These are phyloP conservation scores for Santalum album DNA, from an alignment of 164 flowering plant species.

Conservation along the genomic window DNA sequence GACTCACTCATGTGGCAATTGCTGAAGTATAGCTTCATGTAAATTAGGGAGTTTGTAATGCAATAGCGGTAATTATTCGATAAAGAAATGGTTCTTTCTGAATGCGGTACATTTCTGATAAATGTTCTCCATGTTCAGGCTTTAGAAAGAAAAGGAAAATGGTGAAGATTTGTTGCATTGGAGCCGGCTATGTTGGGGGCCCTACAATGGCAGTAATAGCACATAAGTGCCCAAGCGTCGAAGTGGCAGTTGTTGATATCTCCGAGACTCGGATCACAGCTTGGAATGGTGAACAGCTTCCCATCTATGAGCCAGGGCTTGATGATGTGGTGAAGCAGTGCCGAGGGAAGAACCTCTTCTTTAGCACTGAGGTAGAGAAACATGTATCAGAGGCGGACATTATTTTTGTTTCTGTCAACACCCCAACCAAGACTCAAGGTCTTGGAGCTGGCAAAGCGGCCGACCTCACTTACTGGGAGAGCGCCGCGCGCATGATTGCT, in stretches of 20 bases:
- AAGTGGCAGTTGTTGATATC: conserved; percentile 2
- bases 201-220: conserved; percentile 6
- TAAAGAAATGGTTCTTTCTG: too few relatives aligned
- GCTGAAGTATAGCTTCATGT: too few relatives aligned
- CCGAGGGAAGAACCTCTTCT: conserved; percentile 8
- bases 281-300: not conserved
- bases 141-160: not conserved
- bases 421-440: conserved; percentile 3
- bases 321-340: conserved; percentile 4
- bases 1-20: too few relatives aligned
- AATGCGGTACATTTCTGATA: too few relatives aligned
- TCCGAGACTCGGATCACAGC: conserved; percentile 2
- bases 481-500: conserved; percentile 2
- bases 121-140: not conserved
- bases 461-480: conserved; percentile 5
- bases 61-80: too few relatives aligned
- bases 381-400: conserved; percentile 5
- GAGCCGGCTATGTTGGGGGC: conserved; percentile 5
- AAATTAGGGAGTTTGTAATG: too few relatives aligned
- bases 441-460: conserved; percentile 4
- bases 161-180: conserved; percentile 6
- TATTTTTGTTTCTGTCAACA: conserved; percentile 1
- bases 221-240: not conserved
- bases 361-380: conserved; percentile 1
- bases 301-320: conserved; percentile 5